These are phyloP conservation scores for Neurospora pannonica DNA, from an alignment of 495 filamentous ascomycete genomes.

Conservation along the genomic window DNA sequence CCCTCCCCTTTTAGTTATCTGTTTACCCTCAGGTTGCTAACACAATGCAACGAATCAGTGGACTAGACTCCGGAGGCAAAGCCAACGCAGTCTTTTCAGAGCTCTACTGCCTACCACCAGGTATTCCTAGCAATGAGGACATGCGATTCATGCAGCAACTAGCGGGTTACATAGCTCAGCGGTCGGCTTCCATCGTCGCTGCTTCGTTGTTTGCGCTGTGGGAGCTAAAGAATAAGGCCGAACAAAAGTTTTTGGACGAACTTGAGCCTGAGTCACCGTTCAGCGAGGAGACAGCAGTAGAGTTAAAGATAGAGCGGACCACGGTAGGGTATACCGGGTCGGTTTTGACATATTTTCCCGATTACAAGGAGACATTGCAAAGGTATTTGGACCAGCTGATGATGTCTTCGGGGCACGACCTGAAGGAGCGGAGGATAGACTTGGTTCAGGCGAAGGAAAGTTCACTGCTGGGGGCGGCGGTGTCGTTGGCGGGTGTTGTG, in stretches of 20 bases:
- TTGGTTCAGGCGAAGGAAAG: conserved; percentile 51
- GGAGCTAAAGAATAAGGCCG: conserved; percentile 43
- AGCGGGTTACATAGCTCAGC: conserved; percentile 45
- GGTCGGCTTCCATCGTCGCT: conserved; percentile 54
- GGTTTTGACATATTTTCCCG: conserved; percentile 57
- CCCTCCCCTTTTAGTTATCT: background rate
- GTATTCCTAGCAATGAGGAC: conserved; percentile 34
- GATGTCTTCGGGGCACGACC: background rate
- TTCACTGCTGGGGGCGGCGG: conserved; percentile 53
- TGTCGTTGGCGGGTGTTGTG: conserved; percentile 33
- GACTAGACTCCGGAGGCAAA: background rate
- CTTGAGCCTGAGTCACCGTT: conserved; percentile 9
- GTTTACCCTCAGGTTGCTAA: background rate
- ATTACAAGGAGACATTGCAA: conserved; percentile 42
- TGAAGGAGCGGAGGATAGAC: conserved; percentile 29
- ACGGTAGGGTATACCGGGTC: conserved; percentile 55
- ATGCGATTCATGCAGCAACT: conserved; percentile 43
- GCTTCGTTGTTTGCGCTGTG: conserved; percentile 54
- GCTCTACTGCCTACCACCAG: background rate
- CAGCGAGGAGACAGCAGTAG: conserved; percentile 14
- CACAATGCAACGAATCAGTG: background rate
- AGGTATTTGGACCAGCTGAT: conserved; percentile 41
- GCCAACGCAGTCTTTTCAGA: background rate
- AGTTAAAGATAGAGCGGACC: conserved; percentile 18
- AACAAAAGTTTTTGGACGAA: conserved; percentile 16